These are phyloP conservation scores for Eucalyptus leucophloia DNA, from an alignment of 345 rosid species.

Conservation along the genomic window DNA sequence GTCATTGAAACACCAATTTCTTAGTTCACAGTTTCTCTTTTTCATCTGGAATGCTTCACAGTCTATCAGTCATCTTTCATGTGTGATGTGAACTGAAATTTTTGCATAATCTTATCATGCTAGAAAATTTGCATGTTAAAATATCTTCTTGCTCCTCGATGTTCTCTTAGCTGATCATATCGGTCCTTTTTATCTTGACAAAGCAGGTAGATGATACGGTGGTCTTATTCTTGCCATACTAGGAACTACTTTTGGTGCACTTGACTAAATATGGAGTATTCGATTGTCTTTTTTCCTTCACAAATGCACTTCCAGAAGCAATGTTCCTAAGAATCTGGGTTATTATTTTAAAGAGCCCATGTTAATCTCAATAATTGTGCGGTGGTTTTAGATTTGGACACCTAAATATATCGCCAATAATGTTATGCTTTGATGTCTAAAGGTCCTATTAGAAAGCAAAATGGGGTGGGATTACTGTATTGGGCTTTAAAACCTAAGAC, in stretches of 20 bases:
- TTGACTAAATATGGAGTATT: not conserved
- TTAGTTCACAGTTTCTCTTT: no score
- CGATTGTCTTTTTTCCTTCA: not conserved
- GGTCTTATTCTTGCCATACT: not conserved
- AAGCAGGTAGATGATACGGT: not conserved
- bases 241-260: not conserved
- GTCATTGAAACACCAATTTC: not conserved
- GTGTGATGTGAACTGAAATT: not conserved
- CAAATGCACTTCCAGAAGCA: not conserved
- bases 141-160: not conserved
- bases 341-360: not conserved
- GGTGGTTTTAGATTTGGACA: not conserved
- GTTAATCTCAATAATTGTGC: not conserved
- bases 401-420: not conserved
- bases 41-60: not conserved
- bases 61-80: no score
- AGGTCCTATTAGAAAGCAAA: not conserved
- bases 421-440: not conserved
- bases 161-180: not conserved
- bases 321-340: not conserved
- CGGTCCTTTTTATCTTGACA: not conserved
- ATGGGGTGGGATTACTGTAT: not conserved
- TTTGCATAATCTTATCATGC: not conserved
- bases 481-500: not conserved
- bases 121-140: no score